Conservation (phyloP, 139 green algal species). For the Gonium pectorale region DNA sequence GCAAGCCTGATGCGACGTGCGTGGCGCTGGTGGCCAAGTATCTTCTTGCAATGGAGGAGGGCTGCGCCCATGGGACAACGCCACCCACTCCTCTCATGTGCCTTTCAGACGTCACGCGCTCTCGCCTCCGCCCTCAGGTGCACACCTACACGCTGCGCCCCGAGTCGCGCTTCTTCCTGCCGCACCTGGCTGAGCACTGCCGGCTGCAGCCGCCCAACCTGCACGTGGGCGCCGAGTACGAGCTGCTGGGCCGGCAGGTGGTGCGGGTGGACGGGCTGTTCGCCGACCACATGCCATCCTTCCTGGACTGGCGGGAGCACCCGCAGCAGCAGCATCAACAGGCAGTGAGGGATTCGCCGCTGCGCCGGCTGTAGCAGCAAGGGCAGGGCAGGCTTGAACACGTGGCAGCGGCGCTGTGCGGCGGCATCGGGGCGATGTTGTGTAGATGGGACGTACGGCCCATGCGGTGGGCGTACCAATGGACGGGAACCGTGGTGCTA, state of each 20-base stretch:
- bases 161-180: conserved; percentile 50
- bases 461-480: too few species aligned
- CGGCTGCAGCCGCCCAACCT: not conserved
- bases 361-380: not conserved
- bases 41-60: too few species aligned
- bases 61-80: too few species aligned
- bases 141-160: conserved; percentile 49
- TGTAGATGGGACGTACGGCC: too few species aligned
- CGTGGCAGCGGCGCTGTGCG: not conserved
- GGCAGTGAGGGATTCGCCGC: not conserved
- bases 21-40: too few species aligned
- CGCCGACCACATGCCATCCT: conserved; percentile 23
- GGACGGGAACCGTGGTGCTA: too few species aligned
- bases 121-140: conserved; percentile 11
- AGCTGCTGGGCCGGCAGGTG: not conserved
- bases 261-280: conserved; percentile 22
- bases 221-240: not conserved
- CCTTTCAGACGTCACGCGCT: too few species aligned
- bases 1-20: too few species aligned
- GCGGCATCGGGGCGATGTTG: too few species aligned
- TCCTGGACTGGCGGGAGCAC: conserved; percentile 1
- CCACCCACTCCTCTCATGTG: too few species aligned
- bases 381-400: not conserved
- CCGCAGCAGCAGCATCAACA: not conserved
- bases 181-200: conserved; percentile 14